phyloP scores from a whole-genome alignment of 2,329 filamentous ascomycete genomes.

The Cercospora nicotianae region DNA sequence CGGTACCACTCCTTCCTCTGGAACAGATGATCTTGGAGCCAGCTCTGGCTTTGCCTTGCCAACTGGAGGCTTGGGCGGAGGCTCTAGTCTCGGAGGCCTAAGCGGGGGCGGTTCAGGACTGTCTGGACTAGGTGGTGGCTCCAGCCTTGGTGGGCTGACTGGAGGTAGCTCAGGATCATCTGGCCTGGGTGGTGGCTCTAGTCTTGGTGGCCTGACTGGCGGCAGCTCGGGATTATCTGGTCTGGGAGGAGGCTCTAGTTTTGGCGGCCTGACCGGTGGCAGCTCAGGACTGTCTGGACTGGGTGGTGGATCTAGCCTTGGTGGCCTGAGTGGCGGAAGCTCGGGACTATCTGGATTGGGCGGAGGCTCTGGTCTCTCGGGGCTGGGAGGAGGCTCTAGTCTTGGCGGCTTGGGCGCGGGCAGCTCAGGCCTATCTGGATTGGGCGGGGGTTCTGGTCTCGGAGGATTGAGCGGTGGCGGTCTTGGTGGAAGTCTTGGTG shows the following conservation, averaged over 20 bases:
- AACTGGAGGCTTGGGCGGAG: slow-evolving; percentile 12
- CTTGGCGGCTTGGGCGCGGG: not conserved
- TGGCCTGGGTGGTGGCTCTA: slow-evolving; percentile 10
- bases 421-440: slow-evolving; percentile 6
- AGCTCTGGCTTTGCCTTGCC: slow-evolving; percentile 4
- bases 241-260: slow-evolving; percentile 6
- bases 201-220: not conserved
- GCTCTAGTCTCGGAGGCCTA: slow-evolving; percentile 8
- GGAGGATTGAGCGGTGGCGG: not conserved
- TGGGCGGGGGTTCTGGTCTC: slow-evolving; percentile 9
- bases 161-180: not conserved
- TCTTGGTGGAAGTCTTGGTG: not conserved
- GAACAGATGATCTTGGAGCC: not conserved
- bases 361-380: slow-evolving; percentile 4
- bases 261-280: not conserved
- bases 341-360: not conserved
- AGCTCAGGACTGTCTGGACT: slow-evolving; percentile 1
- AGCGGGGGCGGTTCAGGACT: not conserved
- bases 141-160: not conserved
- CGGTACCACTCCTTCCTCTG: slow-evolving; percentile 4
- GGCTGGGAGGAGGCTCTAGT: slow-evolving; percentile 13
- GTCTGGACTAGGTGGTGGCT: not conserved
- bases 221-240: not conserved
- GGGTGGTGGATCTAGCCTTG: slow-evolving; percentile 5
- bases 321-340: not conserved